phyloP scores from a whole-genome alignment of 2,329 filamentous ascomycete species.

The Fusarium dlaminii region DNA sequence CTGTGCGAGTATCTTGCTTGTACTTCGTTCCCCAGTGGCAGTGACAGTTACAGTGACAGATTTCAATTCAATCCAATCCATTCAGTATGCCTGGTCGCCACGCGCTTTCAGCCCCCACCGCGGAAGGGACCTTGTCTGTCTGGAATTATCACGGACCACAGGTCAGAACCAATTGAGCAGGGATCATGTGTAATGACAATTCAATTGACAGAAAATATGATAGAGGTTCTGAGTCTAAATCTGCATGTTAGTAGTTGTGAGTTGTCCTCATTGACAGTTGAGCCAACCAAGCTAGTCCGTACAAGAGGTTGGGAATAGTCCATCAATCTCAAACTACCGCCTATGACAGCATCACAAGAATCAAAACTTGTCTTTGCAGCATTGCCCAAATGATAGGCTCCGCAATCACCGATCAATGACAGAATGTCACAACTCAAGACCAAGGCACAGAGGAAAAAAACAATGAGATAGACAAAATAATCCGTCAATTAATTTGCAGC shows the following conservation, averaged over 20 bases:
- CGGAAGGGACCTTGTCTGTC: slow-evolving; percentile 10
- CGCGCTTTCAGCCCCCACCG: slow-evolving; percentile 31
- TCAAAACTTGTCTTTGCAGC: not conserved
- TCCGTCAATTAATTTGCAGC: slow-evolving; percentile 6
- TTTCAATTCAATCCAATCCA: not conserved
- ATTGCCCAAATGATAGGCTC: not conserved
- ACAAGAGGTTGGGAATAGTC: slow-evolving; percentile 9
- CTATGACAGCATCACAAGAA: not conserved
- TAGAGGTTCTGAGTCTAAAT: slow-evolving; percentile 2
- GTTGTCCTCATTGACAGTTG: slow-evolving; percentile 9
- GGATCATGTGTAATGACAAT: slow-evolving; percentile 32
- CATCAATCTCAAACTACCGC: not conserved
- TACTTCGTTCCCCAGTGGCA: slow-evolving; percentile 19
- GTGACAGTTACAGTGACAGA: not conserved
- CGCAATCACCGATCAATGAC: not conserved
- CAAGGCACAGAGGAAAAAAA: not conserved
- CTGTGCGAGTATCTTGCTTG: slow-evolving; percentile 19
- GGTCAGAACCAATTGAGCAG: slow-evolving; percentile 35
- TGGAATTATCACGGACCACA: slow-evolving; percentile 1
- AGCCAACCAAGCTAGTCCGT: slow-evolving; percentile 1
- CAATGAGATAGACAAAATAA: not conserved
- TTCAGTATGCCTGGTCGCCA: slow-evolving; percentile 12
- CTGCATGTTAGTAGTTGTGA: slow-evolving; percentile 17
- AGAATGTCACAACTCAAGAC: not conserved
- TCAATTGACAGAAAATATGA: slow-evolving; percentile 6